Percentiles rank a stretch among this genome's conserved stretches.
phyloP scores from a whole-genome alignment of 1,284 basidiomycete genomes.

The Ustilago sp. region DNA sequence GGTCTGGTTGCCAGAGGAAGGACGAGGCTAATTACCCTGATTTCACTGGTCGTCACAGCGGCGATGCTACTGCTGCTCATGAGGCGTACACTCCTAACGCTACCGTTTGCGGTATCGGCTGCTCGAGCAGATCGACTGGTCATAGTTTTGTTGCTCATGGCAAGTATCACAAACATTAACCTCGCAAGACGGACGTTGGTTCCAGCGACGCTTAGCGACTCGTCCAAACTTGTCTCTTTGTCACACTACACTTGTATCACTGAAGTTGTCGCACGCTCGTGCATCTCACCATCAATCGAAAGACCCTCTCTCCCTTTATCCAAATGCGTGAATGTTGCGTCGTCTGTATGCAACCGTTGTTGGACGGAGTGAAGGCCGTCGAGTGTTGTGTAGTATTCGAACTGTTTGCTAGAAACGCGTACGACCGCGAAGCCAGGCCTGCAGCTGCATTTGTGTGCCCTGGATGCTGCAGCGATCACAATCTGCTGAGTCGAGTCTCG shows the following conservation, averaged over 20 bases:
- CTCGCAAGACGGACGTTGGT: background rate
- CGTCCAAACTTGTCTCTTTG: background rate
- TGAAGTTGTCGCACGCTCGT: background rate
- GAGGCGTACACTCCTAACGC: conserved; percentile 35
- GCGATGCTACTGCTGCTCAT: conserved; percentile 12
- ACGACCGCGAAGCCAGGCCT: background rate
- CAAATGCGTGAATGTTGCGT: background rate
- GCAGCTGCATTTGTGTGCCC: background rate
- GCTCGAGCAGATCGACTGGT: conserved; percentile 9
- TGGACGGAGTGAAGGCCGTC: no score
- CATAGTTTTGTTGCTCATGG: background rate
- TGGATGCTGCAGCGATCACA: background rate
- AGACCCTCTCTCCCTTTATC: background rate
- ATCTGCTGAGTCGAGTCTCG: background rate
- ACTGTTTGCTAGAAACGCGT: no score
- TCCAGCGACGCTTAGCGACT: conserved; percentile 6
- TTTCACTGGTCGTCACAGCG: conserved; percentile 3
- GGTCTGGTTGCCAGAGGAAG: conserved; percentile 42
- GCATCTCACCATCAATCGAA: background rate
- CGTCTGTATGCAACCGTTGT: background rate
- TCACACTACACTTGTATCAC: background rate
- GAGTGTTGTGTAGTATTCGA: background rate
- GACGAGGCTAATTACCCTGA: conserved; percentile 18
- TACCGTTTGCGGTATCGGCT: conserved; percentile 28
- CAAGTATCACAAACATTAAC: background rate